Conservation (phyloP, 768 basidiomycete species). For the Leccinum longicurvipes region DNA sequence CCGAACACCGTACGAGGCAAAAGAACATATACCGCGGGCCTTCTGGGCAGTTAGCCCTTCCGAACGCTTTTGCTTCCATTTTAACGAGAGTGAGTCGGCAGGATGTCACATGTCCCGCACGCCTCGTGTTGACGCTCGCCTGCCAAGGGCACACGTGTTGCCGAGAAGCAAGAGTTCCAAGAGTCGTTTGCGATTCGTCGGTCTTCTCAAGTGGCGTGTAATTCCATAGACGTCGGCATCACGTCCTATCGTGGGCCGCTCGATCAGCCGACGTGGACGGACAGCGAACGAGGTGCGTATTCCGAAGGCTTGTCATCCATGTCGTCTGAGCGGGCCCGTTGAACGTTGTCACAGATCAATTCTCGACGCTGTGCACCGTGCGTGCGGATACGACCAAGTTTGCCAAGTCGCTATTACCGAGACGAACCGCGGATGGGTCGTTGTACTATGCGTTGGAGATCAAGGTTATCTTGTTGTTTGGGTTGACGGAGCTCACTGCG, state of each 20-base stretch:
- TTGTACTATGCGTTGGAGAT: constrained; percentile 28
- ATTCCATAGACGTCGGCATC: constrained; percentile 22
- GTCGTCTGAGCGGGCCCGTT: too few relatives aligned
- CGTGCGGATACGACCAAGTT: constrained; percentile 33
- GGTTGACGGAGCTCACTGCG: constrained; percentile 51
- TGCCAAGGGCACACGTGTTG: constrained; percentile 43
- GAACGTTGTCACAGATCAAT: constrained; percentile 25
- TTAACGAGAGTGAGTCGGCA: constrained; percentile 35
- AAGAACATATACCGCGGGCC: constrained; percentile 32
- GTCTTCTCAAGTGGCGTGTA: constrained; percentile 20
- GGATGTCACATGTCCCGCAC: not conserved
- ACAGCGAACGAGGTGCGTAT: constrained; percentile 30
- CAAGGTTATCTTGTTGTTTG: constrained; percentile 46
- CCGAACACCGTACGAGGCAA: constrained; percentile 40
- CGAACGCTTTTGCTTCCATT: constrained; percentile 42
- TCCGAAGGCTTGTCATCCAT: not conserved
- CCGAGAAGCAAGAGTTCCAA: constrained; percentile 44
- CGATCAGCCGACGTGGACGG: constrained; percentile 31
- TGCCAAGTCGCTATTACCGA: constrained; percentile 22
- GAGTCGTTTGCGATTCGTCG: constrained; percentile 34
- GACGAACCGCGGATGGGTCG: constrained; percentile 20
- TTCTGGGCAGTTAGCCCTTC: constrained; percentile 38
- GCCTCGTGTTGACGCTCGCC: not conserved
- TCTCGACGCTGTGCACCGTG: constrained; percentile 35
- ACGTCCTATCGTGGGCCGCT: constrained; percentile 31